These are phyloP conservation scores for Rugonectria rugulosa DNA, from an alignment of 2,329 filamentous ascomycete species.

Conservation along the genomic window DNA sequence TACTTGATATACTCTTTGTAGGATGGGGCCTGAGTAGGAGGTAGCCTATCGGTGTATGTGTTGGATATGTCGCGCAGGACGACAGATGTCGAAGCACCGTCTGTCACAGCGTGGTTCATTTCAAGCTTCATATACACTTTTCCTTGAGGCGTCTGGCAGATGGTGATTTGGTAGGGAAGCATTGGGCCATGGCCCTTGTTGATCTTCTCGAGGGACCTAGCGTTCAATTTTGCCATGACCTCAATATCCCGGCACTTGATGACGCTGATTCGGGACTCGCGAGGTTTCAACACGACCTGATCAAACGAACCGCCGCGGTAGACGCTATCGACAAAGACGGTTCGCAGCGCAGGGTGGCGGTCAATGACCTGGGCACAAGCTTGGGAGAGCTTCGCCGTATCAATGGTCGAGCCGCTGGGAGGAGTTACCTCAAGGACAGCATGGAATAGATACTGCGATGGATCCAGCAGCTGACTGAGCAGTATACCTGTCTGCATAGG, in stretches of 20 bases:
- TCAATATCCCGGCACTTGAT: constrained; percentile 34
- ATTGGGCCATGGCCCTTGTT: constrained; percentile 22
- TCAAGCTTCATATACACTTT: constrained; percentile 34
- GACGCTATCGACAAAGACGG: constrained; percentile 42
- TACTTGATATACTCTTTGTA: constrained; percentile 32
- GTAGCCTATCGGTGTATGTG: constrained; percentile 34
- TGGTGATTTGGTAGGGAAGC: constrained; percentile 35
- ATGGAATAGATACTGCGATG: constrained; percentile 29
- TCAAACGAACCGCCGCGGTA: constrained; percentile 33
- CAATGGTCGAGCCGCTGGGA: background rate
- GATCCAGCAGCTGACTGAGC: constrained; percentile 41
- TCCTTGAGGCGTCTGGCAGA: constrained; percentile 27
- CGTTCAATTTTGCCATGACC: constrained; percentile 33
- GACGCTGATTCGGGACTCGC: background rate
- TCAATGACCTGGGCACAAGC: constrained; percentile 33
- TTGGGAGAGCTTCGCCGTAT: constrained; percentile 11
- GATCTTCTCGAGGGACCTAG: constrained; percentile 21
- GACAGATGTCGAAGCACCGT: constrained; percentile 42
- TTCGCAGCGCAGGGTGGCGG: constrained; percentile 42
- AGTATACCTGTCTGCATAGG: constrained; percentile 48
- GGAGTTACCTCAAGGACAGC: constrained; percentile 24
- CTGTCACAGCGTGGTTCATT: constrained; percentile 46
- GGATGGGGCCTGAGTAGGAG: background rate
- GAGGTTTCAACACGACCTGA: constrained; percentile 40
- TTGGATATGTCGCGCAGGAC: constrained; percentile 41